phyloP scores from a whole-genome alignment of 2,329 filamentous ascomycete species.

The Plenodomus tracheiphilus region DNA sequence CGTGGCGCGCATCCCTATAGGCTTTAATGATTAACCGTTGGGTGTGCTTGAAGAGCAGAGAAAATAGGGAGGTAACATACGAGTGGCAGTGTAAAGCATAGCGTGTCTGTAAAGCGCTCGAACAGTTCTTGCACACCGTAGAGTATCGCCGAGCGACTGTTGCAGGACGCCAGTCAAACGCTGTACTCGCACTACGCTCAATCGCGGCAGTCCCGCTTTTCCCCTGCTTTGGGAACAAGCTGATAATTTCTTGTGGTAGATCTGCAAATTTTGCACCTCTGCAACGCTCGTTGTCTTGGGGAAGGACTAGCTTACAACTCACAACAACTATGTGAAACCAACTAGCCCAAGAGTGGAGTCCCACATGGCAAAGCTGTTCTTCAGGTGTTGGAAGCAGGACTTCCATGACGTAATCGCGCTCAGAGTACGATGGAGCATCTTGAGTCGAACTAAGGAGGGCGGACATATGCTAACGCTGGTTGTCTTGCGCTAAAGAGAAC shows the following conservation, averaged over 20 bases:
- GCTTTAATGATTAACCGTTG: too few relatives aligned
- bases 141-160: conserved; percentile 17
- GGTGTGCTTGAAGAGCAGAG: too few relatives aligned
- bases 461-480: background rate
- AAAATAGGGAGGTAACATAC: too few relatives aligned
- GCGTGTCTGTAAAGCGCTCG: conserved; percentile 17
- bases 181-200: background rate
- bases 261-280: conserved; percentile 11
- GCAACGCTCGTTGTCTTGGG: conserved; percentile 22
- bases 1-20: too few relatives aligned
- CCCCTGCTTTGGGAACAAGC: conserved; percentile 6
- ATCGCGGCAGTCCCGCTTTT: background rate
- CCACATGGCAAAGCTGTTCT: conserved; percentile 14
- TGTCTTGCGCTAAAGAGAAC: conserved; percentile 15
- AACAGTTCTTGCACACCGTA: conserved; percentile 17
- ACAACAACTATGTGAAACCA: conserved; percentile 31
- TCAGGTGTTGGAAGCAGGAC: conserved; percentile 9
- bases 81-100: conserved; percentile 17
- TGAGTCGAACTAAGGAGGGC: conserved; percentile 2
- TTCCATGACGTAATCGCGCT: conserved; percentile 14
- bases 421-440: conserved; percentile 15
- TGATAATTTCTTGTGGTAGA: conserved; percentile 13
- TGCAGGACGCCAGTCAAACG: conserved; percentile 17
- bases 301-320: conserved; percentile 30
- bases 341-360: conserved; percentile 18